Base-by-base conservation (phyloP, 164 flowering plant species). In the Hamamelis virginiana region DNA sequence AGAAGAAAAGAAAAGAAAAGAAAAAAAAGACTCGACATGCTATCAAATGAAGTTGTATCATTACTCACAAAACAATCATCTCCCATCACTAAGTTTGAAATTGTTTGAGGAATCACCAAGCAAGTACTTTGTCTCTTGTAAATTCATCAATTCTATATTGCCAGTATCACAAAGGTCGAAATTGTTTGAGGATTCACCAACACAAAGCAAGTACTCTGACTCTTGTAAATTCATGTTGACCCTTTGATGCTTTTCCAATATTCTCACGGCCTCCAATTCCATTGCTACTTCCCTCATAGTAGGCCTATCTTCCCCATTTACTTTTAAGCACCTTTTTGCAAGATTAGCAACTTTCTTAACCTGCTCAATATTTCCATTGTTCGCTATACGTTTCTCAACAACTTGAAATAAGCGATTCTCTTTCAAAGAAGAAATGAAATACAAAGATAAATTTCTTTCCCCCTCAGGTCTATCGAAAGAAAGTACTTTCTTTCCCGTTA, bases 391-490 rank as follows among this genome's bases (percentile, higher is more conserved):
- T 9, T 59, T 59, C 0, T 78, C 80, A 22, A 78, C 18, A 23
- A 74, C 22, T 26, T 74, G 23, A 27, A 38, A 51, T 27, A 74
- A 43, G 0, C 33, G 22, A 43, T 67, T 46, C 4, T 65, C 56
- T 61, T 74, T 73, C 71, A 77, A 0, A 1, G 80, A 73, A 45
- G 65, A 60, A 3, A 68, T 27, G 50, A 83, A 83, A 25, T 68
- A 66, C 68, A 52, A 65, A 0, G 77, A 83, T 9, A 83, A 51
- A 6, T 6, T 33, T 6, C 41, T 33, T 33, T 33, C 41, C 41
- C 6, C 41, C 41, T 33, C 41, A 33, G 41, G 41, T 6, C 41
- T 33, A 33, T 33, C 41, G 6, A 33, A 33, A 6, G 4, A 33
- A 33, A 33, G 41, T 33, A 6, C 41, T 33, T 33, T 33, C 41